phyloP scores from a whole-genome alignment of 768 basidiomycete species.

The Grammothele lineata region DNA sequence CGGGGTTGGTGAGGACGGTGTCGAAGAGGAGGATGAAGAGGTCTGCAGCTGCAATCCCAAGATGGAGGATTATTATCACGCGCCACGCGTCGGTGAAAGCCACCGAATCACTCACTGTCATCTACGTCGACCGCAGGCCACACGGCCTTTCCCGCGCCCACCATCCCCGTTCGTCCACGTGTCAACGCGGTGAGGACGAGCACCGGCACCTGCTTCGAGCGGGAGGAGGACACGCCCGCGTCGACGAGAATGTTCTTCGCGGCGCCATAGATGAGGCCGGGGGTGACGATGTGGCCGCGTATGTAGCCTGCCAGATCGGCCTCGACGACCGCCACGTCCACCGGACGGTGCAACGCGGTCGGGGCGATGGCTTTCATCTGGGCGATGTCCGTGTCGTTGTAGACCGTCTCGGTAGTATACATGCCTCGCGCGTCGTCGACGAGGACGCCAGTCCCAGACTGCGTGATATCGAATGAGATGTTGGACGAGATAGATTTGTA shows the following conservation, averaged over 20 bases:
- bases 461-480: neutral
- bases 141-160: conserved; percentile 54
- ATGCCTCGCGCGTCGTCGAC: conserved; percentile 42
- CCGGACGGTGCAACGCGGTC: conserved; percentile 43
- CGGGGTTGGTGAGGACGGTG: conserved; percentile 21
- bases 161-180: conserved; percentile 47
- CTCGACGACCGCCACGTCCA: conserved; percentile 44
- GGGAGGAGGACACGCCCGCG: conserved; percentile 45
- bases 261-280: conserved; percentile 56
- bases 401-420: conserved; percentile 35
- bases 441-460: conserved; percentile 34
- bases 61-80: neutral
- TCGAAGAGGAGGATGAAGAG: conserved; percentile 40
- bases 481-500: neutral
- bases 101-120: conserved; percentile 39
- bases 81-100: neutral
- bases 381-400: conserved; percentile 43
- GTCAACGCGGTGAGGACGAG: conserved; percentile 41
- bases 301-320: conserved; percentile 50
- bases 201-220: conserved; percentile 48
- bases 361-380: conserved; percentile 42
- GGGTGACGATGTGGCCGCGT: conserved; percentile 48
- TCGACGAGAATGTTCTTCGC: conserved; percentile 44
- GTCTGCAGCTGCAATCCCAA: conserved; percentile 32
- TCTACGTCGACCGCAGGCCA: conserved; percentile 60